A percentile compares a stretch with the other conserved stretches of the same genome.
Evolutionary conservation across 768 basidiomycete species (phyloP).

Genomic region (Lactarius tabidus): DNA sequence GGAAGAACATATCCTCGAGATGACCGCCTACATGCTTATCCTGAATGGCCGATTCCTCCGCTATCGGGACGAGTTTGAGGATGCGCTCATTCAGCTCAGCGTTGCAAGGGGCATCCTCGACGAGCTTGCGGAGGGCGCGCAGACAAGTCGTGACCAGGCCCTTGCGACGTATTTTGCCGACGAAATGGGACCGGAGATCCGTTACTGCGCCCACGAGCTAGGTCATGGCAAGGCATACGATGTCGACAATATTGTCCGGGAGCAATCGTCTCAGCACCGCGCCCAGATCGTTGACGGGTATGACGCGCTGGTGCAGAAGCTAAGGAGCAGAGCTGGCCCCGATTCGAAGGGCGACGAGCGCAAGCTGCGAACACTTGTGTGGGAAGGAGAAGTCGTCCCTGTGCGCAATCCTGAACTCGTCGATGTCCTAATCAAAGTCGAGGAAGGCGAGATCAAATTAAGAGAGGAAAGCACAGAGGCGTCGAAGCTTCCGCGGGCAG

Average conservation of each 20-base stretch:
- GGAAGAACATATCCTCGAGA: slow-evolving; percentile 60
- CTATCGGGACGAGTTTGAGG: slow-evolving; percentile 70
- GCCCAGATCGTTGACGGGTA: slow-evolving; percentile 62
- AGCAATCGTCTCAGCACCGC: slow-evolving; percentile 53
- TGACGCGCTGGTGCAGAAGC: slow-evolving; percentile 48
- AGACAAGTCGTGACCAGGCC: slow-evolving; percentile 82
- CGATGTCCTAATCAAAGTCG: slow-evolving; percentile 77
- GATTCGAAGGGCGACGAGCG: slow-evolving; percentile 39
- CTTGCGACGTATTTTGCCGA: slow-evolving; percentile 81
- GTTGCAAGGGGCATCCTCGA: slow-evolving; percentile 74
- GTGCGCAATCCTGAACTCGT: slow-evolving; percentile 90
- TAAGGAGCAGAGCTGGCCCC: slow-evolving; percentile 43
- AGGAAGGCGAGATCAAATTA: slow-evolving; percentile 67
- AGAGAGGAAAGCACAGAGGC: slow-evolving; percentile 34
- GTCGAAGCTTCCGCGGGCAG: slow-evolving; percentile 28
- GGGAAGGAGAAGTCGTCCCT: slow-evolving; percentile 83
- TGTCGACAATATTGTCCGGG: slow-evolving; percentile 66
- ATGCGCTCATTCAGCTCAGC: slow-evolving; percentile 68
- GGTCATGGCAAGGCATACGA: slow-evolving; percentile 78
- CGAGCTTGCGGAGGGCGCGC: slow-evolving; percentile 55
- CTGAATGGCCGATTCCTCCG: slow-evolving; percentile 81
- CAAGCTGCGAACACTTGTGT: slow-evolving; percentile 57
- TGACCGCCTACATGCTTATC: slow-evolving; percentile 72
- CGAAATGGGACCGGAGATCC: slow-evolving; percentile 84
- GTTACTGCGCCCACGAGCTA: slow-evolving; percentile 88